Evolutionary conservation across 768 basidiomycete species (phyloP).

Genomic region (Piloderma croceum): DNA sequence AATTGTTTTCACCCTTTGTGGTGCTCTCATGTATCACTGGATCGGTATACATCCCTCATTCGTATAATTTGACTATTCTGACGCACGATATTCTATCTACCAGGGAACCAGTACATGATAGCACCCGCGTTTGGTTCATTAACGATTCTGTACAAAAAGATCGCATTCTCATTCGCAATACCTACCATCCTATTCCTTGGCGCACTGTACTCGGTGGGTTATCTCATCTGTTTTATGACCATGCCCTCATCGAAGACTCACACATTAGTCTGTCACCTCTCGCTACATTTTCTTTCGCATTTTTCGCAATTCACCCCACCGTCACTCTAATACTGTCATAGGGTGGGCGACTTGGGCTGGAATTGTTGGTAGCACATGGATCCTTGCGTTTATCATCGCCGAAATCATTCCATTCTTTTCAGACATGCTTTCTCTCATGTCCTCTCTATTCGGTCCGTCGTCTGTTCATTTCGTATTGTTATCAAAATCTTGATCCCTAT

Average conservation of each 20-base stretch:
- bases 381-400: constrained; percentile 29
- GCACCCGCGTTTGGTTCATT: constrained; percentile 40
- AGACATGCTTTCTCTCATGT: constrained; percentile 37
- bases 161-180: constrained; percentile 41
- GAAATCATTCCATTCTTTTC: constrained; percentile 35
- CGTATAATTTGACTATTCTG: not conserved
- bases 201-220: constrained; percentile 36
- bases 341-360: constrained; percentile 29
- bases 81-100: not conserved
- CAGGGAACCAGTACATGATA: constrained; percentile 39
- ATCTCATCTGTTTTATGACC: not conserved
- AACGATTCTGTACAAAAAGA: constrained; percentile 31
- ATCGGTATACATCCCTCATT: constrained; percentile 15
- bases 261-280: constrained; percentile 31
- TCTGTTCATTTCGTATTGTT: constrained; percentile 2
- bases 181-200: constrained; percentile 43
- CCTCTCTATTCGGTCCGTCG: constrained; percentile 34
- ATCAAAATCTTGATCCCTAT: not conserved
- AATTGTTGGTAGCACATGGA: constrained; percentile 29
- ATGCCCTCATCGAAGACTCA: not conserved
- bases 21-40: constrained; percentile 39
- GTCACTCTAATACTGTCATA: constrained; percentile 27
- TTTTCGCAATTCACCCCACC: constrained; percentile 33
- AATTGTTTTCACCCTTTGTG: constrained; percentile 38
- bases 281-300: constrained; percentile 44